Base-by-base conservation (phyloP, 176 grass and related monocot genomes). In the Otatea glauca region DNA sequence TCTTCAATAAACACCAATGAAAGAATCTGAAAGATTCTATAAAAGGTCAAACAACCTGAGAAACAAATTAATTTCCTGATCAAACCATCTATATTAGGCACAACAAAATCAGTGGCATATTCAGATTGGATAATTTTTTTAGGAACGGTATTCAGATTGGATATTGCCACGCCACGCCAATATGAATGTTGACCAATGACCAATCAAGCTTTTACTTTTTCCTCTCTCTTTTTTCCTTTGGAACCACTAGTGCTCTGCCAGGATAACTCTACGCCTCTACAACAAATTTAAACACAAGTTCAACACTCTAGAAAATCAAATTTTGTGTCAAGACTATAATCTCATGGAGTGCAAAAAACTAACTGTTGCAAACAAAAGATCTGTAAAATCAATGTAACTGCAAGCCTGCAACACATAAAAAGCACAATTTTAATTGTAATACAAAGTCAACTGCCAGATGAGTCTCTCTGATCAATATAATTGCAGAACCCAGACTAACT, bases 11-110 rank as follows among this genome's bases (percentile, higher is more conserved):
- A 60, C 9, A 67, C 20, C 49, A 27, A 18, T 15, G 29, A 37
- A 76, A 65, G 48, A 80, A 62, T 48, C 14, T 38, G 63, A 23
- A 75, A 75, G 23, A 12, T 83, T 71, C 23, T 21, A 27, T 43
- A 44, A 5, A 44, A 44, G 49, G 16, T 65, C 24, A 34, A 38
- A 54, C 9, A 59, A 47, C 25, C 12, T 72, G 10, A 69, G 7
- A 51, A 77, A 60, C 20, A 70, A 58, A 63, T 55, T 53, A 14
- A 16, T 78, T 65, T 45, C 11, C 24, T 9, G 20, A 83, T 13
- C 18, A 74, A 11, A 16, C 20, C 7, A 43, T 32, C 9, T 21
- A 63, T 43, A 41, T 86, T 41, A 62, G 20, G 15, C 25, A 83
- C 2, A 49, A 18, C 37, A 64, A 60, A 64, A 60, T 32, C 56